Base-by-base conservation (phyloP, 2,329 filamentous ascomycete species). In the Zymoseptoria brevis region DNA sequence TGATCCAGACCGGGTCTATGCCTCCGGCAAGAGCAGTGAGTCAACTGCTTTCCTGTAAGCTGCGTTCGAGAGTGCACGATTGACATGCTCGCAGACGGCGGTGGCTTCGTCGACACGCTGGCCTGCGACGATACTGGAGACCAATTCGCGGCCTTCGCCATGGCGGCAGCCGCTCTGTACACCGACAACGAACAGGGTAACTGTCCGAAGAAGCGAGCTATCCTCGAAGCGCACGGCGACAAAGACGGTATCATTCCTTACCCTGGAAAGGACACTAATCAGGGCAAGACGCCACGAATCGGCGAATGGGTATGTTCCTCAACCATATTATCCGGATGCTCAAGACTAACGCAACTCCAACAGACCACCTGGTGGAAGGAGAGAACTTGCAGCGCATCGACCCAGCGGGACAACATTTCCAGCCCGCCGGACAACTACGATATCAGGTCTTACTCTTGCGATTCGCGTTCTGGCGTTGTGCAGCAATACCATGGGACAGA, bases 91-190 rank as follows among this genome's bases (percentile, higher is more conserved):
- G 1, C 35, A 45, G 35, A 84, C 53, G 82, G 81, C 4, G 83
- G 79, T 1, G 82, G 77, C 8, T 71, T 72, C 49, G 76, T 76
- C 3, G 75, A 75, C 21, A 64, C 75, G 1, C 75, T 82, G 8
- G 79, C 80, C 2, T 83, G 79, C 67, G 67, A 65, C 3, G 58
- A 67, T 53, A 72, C 77, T 35, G 65, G 74, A 2, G 69, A 69
- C 6, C 71, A 75, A 2, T 77, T 82, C 56, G 79, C 80, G 7
- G 80, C 79, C 0, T 82, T 82, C 62, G 79, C 77, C 0, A 73
- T 77, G 8, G 76, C 77, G 6, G 75, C 77, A 1, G 79, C 76
- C 4, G 80, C 78, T 5, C 76, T 75, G 51, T 81, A 82, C 63
- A 68, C 66, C n/a, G 67, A 71, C 24, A 64, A 58, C 9, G 66